Evolutionary conservation across 306 rosid species (phyloP), one percentile per base, ranked within the genome.

Genomic region (Corylus heterophylla): DNA sequence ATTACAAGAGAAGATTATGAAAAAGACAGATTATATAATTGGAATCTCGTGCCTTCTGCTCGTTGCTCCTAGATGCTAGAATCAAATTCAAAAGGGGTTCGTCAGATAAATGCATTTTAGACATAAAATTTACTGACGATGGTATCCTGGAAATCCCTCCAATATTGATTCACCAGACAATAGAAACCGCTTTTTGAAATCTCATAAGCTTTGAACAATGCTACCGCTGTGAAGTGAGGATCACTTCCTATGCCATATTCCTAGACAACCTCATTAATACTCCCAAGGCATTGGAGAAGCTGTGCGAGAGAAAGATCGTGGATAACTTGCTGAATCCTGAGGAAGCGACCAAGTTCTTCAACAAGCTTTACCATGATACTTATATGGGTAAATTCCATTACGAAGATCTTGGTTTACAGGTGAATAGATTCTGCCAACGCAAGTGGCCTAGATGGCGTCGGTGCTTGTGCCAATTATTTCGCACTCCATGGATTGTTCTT

Each of bases 201-300:
- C 37, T 77, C 10, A 77, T 77, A 1, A 50, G 68, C 8, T 67
- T 5, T 37, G 81, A 83, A 74, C 86, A 78, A 58, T 83, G 80
- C 18, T 56, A 47, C 29, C 67, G 49, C 12, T 54, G 68, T 18
- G 35, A 0, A 2, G 54, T 54, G 1, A 67, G 2, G 27, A 31
- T 82, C 27, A 78, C 79, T 10, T 82, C 82, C 8, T 82, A 82
- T 4, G 79, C 79, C 0, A 11, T 82, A 11, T 25, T 82, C 37
- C 47, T 82, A 62, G 82, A 77, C 44, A 77, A 67, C 47, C 82
- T 77, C 13, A 77, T 82, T 13, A 52, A 77, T 47, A 12, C 82
- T 0, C 5, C 1, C 1, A 13, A 8, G 1, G 85, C 73, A 22
- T 25, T 54, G n/a, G 56, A 77, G 1, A 39, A 64, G 1, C 73